A percentile compares a stretch with the other conserved stretches of the same genome.
Evolutionary conservation across 2,329 filamentous ascomycete species (phyloP).

Genomic region (Rosellinia necatrix): DNA sequence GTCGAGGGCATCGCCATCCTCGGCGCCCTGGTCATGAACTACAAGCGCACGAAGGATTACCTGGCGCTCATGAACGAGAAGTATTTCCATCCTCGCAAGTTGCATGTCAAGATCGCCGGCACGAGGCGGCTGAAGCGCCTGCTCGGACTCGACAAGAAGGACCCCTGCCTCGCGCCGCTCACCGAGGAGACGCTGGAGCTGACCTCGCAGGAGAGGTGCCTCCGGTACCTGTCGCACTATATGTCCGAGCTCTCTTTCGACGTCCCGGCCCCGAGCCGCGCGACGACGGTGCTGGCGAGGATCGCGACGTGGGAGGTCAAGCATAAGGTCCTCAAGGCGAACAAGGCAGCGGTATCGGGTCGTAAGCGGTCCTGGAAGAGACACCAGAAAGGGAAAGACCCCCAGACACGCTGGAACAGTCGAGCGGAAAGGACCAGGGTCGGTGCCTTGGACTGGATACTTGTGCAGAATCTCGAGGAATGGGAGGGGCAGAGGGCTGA

Average conservation of each 20-base stretch:
- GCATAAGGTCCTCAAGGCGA: constrained; percentile 29
- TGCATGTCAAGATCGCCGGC: constrained; percentile 37
- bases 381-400: constrained; percentile 32
- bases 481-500: constrained; percentile 26
- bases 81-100: constrained; percentile 40
- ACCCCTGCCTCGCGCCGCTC: constrained; percentile 30
- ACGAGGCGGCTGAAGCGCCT: constrained; percentile 34
- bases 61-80: constrained; percentile 39
- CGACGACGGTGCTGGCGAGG: constrained; percentile 32
- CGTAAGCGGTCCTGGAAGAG: constrained; percentile 37
- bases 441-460: constrained; percentile 27
- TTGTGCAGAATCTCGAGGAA: constrained; percentile 31
- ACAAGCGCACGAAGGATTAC: constrained; percentile 37
- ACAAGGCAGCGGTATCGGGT: constrained; percentile 25
- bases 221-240: constrained; percentile 25
- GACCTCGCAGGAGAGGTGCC: constrained; percentile 32
- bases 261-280: constrained; percentile 20
- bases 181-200: constrained; percentile 32
- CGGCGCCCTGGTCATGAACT: constrained; percentile 32
- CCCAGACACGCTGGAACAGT: constrained; percentile 20
- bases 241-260: constrained; percentile 27
- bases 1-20: constrained; percentile 32
- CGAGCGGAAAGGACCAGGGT: constrained; percentile 20
- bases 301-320: constrained; percentile 36
- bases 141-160: constrained; percentile 32